Conservation (phyloP, 1,139 yeast species). For the Suhomyces kunorum region DNA sequence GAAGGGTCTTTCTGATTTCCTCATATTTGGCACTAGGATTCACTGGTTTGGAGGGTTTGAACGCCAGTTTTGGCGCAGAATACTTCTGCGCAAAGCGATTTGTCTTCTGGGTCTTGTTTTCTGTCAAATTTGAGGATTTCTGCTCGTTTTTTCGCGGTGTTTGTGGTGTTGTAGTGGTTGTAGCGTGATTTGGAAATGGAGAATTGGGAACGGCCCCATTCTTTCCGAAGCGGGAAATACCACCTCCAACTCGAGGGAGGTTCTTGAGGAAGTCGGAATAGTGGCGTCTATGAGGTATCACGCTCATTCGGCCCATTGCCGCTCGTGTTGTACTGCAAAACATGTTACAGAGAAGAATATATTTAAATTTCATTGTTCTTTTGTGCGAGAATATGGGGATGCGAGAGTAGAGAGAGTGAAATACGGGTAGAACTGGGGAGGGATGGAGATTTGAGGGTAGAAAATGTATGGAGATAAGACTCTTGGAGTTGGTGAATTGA, state of each 20-base stretch:
- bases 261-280: slow-evolving; percentile 27
- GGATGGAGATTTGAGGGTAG: too few species aligned
- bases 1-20: slow-evolving; percentile 18
- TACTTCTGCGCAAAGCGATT: slow-evolving; percentile 35
- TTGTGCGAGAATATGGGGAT: neutral
- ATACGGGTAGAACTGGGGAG: neutral
- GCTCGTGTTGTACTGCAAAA: slow-evolving; percentile 3
- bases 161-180: neutral
- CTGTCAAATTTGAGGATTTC: neutral
- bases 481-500: too few species aligned
- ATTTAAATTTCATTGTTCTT: neutral
- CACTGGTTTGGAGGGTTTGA: slow-evolving; percentile 9
- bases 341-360: neutral
- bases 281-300: slow-evolving; percentile 8
- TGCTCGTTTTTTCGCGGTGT: neutral
- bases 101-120: slow-evolving; percentile 10
- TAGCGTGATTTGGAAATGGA: neutral
- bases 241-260: slow-evolving; percentile 31
- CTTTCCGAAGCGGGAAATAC: slow-evolving; percentile 24
- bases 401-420: neutral
- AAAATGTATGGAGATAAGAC: too few species aligned
- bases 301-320: neutral
- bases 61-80: slow-evolving; percentile 9
- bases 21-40: slow-evolving; percentile 18
- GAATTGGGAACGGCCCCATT: slow-evolving; percentile 7